Percentiles rank a stretch among this genome's conserved stretches.
Evolutionary conservation across 768 basidiomycete genomes (phyloP).

Genomic region (Lyophyllum semitale): DNA sequence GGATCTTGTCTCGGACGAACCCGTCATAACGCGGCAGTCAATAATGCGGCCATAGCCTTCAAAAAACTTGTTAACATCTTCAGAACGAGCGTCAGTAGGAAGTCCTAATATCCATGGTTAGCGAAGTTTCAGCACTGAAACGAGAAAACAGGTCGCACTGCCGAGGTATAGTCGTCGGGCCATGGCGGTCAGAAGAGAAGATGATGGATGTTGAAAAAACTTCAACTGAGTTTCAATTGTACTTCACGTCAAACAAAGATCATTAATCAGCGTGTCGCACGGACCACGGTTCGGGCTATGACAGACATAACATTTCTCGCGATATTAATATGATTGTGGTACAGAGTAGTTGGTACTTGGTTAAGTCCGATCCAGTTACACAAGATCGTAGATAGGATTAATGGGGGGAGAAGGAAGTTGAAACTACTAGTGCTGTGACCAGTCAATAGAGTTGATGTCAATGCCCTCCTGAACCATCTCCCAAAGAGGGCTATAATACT

Average conservation of each 20-base stretch:
- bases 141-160: conserved; percentile 46
- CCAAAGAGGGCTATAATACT: conserved; percentile 78
- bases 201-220: conserved; percentile 28
- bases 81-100: conserved; percentile 79
- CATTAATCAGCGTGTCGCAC: conserved; percentile 36
- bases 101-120: conserved; percentile 53
- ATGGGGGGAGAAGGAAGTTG: conserved; percentile 6
- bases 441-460: conserved; percentile 92
- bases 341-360: conserved; percentile 4
- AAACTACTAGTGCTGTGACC: conserved; percentile 80
- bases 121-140: not conserved
- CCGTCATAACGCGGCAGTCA: conserved; percentile 94
- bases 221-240: conserved; percentile 49
- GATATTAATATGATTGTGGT: not conserved
- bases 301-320: not conserved
- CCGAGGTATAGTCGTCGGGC: conserved; percentile 86
- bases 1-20: conserved; percentile 42
- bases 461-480: conserved; percentile 99
- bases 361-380: conserved; percentile 2
- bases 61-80: conserved; percentile 87
- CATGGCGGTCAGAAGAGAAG: conserved; percentile 54
- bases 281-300: conserved; percentile 36
- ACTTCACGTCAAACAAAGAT: conserved; percentile 22
- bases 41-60: conserved; percentile 87
- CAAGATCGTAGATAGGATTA: conserved; percentile 10